Evolutionary conservation across 805 yeast species (phyloP), one percentile per base, ranked within the genome.

Genomic region (Cephaloascus albidus): DNA sequence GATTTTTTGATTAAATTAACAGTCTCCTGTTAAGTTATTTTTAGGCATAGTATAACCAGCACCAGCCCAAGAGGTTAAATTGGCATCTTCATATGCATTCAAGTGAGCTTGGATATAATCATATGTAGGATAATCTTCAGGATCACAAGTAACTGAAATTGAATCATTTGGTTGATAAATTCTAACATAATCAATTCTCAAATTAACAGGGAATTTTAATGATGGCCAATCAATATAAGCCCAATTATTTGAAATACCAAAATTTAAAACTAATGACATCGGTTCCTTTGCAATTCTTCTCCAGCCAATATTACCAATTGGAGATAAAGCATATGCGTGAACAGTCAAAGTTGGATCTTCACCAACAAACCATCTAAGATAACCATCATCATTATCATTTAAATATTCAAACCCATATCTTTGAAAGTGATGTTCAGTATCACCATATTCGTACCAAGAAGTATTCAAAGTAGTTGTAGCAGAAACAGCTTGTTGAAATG

Each of bases 201-300:
- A 53, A n/a, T 50, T 53, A 20, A 55, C 48, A 2, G 77, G 77
- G 52, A 72, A 72, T 3, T 48, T 42, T 19, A 72, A 47, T 14
- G 65, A 50, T 3, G 63, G 57, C 76, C 76, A 72, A 45, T 72
- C 70, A 31, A 72, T 70, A 45, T 64, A 61, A 3, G 74, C 70
- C 78, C 78, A 72, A 40, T 58, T 68, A 38, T 63, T 65, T 10
- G 76, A 70, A 28, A 72, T 46, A 52, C 77, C 78, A 48, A 72
- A 52, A 46, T 72, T 72, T 58, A 72, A 47, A 39, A 72, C 51
- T 16, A 72, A 52, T 3, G 72, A 53, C 76, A 72, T 70, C 39
- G 78, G 78, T 44, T 72, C 78, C 46, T 65, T 67, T 4, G 73
- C 56, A 6, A 72, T 50, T 33, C 59, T 51, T 47, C 78, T 62